Evolutionary conservation across 2,329 filamentous ascomycete genomes (phyloP).

Genomic region (Periconia sp.): DNA sequence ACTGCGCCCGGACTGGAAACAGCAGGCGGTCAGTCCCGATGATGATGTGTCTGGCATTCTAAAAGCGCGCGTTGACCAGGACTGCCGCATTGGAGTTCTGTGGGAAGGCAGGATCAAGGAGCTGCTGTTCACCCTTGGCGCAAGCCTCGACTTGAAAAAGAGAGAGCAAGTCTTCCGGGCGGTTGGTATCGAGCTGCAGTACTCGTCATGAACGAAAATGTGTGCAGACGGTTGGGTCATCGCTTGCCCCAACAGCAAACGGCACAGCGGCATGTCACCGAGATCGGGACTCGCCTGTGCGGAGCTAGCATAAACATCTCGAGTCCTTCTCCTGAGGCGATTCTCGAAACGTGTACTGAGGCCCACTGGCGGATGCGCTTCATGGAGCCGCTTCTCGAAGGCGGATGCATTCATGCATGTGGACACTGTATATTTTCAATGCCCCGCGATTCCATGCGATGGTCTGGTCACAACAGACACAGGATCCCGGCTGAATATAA

Average conservation of each 20-base stretch:
- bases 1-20: slow-evolving; percentile 50
- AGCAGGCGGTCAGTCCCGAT: slow-evolving; percentile 46
- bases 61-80: slow-evolving; percentile 89
- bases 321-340: neutral
- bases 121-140: slow-evolving; percentile 87
- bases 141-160: slow-evolving; percentile 79
- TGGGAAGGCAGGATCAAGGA: slow-evolving; percentile 97
- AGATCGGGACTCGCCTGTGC: slow-evolving; percentile 8
- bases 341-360: slow-evolving; percentile 11
- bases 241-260: slow-evolving; percentile 10
- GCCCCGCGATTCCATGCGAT: slow-evolving; percentile 20
- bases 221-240: slow-evolving; percentile 13
- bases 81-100: slow-evolving; percentile 80
- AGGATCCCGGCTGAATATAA: slow-evolving; percentile 19
- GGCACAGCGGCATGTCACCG: slow-evolving; percentile 10
- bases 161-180: slow-evolving; percentile 78
- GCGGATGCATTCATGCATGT: slow-evolving; percentile 19
- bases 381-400: slow-evolving; percentile 24
- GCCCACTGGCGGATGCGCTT: slow-evolving; percentile 16
- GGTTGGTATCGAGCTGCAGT: slow-evolving; percentile 80
- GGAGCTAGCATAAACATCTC: slow-evolving; percentile 1
- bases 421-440: slow-evolving; percentile 16
- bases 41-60: slow-evolving; percentile 83
- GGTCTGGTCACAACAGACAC: slow-evolving; percentile 22
- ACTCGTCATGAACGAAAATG: slow-evolving; percentile 69